Evolutionary conservation across 1,284 basidiomycete genomes (phyloP).

Genomic region (Sparassis latifolia): DNA sequence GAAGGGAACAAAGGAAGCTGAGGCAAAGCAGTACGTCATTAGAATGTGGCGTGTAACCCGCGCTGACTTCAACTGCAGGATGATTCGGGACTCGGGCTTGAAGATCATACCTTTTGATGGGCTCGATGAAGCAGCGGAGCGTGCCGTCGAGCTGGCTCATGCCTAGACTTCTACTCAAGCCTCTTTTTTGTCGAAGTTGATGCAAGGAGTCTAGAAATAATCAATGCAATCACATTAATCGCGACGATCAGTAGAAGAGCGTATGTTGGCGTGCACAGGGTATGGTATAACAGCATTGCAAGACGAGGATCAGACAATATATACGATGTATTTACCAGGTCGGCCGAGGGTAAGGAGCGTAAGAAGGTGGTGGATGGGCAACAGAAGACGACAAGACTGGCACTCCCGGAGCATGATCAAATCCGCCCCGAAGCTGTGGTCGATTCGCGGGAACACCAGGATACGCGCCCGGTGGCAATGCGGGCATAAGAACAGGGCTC

Average conservation of each 20-base stretch:
- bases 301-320: slow-evolving; percentile 23
- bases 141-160: slow-evolving; percentile 70
- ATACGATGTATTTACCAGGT: slow-evolving; percentile 30
- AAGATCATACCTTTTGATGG: slow-evolving; percentile 90
- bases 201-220: not conserved
- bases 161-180: slow-evolving; percentile 10
- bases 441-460: slow-evolving; percentile 17
- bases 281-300: slow-evolving; percentile 21
- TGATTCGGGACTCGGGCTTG: slow-evolving; percentile 89
- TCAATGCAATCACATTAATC: not conserved
- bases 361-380: slow-evolving; percentile 11
- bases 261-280: slow-evolving; percentile 9
- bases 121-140: slow-evolving; percentile 80
- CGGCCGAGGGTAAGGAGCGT: slow-evolving; percentile 28
- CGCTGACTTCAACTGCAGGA: slow-evolving; percentile 37
- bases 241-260: slow-evolving; percentile 3
- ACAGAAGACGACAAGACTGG: slow-evolving; percentile 14
- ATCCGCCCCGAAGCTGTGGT: slow-evolving; percentile 20
- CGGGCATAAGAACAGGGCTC: slow-evolving; percentile 52
- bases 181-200: slow-evolving; percentile 1
- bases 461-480: slow-evolving; percentile 19
- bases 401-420: slow-evolving; percentile 19
- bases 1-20: slow-evolving; percentile 94
- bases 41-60: not conserved
- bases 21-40: slow-evolving; percentile 82